These are phyloP conservation scores for Chlamydomonas asymmetrica DNA, from an alignment of 139 green algal genomes.

Conservation along the genomic window DNA sequence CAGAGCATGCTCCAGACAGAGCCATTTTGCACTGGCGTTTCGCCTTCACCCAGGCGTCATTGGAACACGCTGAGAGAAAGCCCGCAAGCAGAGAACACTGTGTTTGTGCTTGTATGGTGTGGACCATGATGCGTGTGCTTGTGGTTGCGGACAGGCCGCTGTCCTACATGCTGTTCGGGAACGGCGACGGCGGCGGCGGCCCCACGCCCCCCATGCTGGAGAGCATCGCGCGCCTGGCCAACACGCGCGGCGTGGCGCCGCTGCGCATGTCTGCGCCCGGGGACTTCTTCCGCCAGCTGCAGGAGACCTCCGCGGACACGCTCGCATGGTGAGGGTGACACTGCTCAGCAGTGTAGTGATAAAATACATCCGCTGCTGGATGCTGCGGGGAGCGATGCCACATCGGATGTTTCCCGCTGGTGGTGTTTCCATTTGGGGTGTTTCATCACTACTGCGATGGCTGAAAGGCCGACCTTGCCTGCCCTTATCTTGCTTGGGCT, in stretches of 20 bases:
- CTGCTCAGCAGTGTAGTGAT: too few species aligned
- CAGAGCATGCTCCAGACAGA: too few species aligned
- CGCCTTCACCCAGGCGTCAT: not conserved
- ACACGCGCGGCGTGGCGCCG: conserved; percentile 10
- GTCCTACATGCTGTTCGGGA: conserved; percentile 39
- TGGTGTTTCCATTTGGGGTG: too few species aligned
- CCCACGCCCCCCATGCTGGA: conserved; percentile 37
- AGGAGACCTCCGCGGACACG: conserved; percentile 5
- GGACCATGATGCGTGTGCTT: too few species aligned
- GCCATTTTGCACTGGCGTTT: too few species aligned
- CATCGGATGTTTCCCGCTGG: too few species aligned
- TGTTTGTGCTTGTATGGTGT: not conserved
- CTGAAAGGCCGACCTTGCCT: too few species aligned
- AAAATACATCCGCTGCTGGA: too few species aligned
- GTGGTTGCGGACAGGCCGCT: too few species aligned
- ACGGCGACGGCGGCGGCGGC: conserved; percentile 40
- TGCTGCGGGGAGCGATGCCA: too few species aligned
- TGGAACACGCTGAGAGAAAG: not conserved
- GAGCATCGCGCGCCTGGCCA: conserved; percentile 16
- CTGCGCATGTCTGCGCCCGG: not conserved
- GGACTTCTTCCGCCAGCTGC: conserved; percentile 26
- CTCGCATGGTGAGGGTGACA: conserved; percentile 6
- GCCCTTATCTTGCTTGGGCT: too few species aligned
- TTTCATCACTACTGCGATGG: too few species aligned
- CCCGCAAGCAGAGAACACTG: not conserved